Evolutionary conservation across 169 alveolate species (phyloP).

Genomic region (Miamiensis avidus): DNA sequence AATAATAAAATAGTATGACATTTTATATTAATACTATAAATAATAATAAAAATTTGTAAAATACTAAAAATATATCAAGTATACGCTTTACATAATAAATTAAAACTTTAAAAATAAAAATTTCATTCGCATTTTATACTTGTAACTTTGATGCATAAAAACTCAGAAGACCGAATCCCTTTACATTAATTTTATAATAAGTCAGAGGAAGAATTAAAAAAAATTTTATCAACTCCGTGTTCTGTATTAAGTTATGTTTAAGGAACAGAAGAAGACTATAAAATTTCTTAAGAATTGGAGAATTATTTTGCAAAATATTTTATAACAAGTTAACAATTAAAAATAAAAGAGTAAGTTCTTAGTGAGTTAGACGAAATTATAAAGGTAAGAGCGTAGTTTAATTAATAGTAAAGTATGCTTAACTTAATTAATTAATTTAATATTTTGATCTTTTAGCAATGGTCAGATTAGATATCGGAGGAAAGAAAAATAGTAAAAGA

Average conservation of each 20-base stretch:
- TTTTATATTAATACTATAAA: too few species aligned
- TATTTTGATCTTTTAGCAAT: background rate
- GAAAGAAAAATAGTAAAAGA: background rate
- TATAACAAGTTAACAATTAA: background rate
- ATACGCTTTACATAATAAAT: too few species aligned
- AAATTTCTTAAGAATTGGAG: background rate
- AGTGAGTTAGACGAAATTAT: background rate
- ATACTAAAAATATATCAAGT: too few species aligned
- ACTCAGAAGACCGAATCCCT: too few species aligned
- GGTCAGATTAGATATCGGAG: background rate
- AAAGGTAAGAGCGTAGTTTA: background rate
- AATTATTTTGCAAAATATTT: background rate
- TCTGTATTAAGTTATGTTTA: background rate
- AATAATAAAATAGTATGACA: too few species aligned
- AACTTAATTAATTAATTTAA: background rate
- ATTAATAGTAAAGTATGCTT: too few species aligned
- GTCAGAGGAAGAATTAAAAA: background rate
- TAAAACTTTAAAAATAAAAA: too few species aligned
- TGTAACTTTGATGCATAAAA: too few species aligned
- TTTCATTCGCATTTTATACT: too few species aligned
- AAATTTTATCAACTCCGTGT: background rate
- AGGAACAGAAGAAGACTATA: background rate
- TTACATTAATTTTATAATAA: too few species aligned
- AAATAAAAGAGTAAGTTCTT: background rate
- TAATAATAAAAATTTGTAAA: too few species aligned